Evolutionary conservation across 768 basidiomycete species (phyloP), one percentile per base, ranked within the genome.

Genomic region (Cyclocybe aegerita): DNA sequence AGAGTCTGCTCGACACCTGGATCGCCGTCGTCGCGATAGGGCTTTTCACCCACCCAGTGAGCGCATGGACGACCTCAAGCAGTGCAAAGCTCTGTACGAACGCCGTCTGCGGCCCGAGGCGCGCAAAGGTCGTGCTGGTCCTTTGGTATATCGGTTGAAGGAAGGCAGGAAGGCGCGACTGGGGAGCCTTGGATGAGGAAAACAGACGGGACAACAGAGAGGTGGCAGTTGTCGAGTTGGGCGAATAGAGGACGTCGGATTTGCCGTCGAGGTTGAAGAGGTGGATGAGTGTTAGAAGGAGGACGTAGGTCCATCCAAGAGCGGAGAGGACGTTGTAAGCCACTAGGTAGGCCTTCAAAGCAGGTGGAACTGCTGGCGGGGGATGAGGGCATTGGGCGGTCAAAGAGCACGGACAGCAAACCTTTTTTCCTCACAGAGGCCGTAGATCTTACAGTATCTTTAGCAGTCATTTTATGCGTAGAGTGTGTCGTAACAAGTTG

Each of bases 81-180:
- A 83, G 60, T 1, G 96, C 96, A 45, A 83, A 80, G 17, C 80
- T 91, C 72, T 99, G 96, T 5, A 96, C 89, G 54, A 83, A 73
- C 4, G 83, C 80, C 2, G 86, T 86, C 32, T 70, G 67, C 3
- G 61, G 55, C 11, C 90, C 90, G 4, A 90, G 73, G 5, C 81
- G 80, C 9, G 76, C 65, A 63, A 82, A 86, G 9, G 84, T 76
- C 0, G 87, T 86, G 11, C 66, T 66, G 0, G 85, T 70, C 33
- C 85, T 74, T 39, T 70, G 58, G 65, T 81, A 71, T 32, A 82
- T 35, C 39, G 83, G 68, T 36, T 67, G 66, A 23, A 80, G 57
- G 39, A 59, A 55, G 37, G 64, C 45, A 2, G 80, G 78, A 16
- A 78, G 60, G 40, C 65, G 68, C 16, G 71, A 61, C 43, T 75